Evolutionary conservation across 2,329 filamentous ascomycete genomes (phyloP).

Genomic region (Hypoxylon sp.): DNA sequence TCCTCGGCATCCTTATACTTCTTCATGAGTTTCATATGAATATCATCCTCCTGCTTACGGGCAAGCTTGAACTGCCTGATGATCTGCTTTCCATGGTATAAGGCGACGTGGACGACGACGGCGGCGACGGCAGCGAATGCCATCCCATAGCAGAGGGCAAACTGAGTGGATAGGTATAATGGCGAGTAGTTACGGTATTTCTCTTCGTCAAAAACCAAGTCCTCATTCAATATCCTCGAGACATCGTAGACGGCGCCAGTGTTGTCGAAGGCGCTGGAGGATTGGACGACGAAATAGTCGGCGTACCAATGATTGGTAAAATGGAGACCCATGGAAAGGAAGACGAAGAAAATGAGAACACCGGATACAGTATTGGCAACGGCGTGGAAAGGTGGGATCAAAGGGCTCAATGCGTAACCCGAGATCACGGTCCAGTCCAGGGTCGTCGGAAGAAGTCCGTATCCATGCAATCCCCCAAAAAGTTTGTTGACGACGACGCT

Average conservation of each 20-base stretch:
- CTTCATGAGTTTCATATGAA: constrained; percentile 69
- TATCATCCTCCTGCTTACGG: constrained; percentile 60
- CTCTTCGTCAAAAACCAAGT: constrained; percentile 66
- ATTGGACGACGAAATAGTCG: constrained; percentile 69
- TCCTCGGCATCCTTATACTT: constrained; percentile 67
- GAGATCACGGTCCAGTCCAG: constrained; percentile 72
- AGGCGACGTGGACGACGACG: constrained; percentile 63
- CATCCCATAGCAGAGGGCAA: constrained; percentile 66
- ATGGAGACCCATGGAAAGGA: constrained; percentile 66
- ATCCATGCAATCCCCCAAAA: constrained; percentile 68
- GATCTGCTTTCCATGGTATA: constrained; percentile 65
- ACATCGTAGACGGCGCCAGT: constrained; percentile 68
- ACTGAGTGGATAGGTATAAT: constrained; percentile 70
- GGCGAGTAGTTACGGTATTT: constrained; percentile 72
- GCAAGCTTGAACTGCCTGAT: constrained; percentile 64
- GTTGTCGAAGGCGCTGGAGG: constrained; percentile 70
- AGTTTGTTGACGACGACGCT: constrained; percentile 70
- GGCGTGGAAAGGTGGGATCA: constrained; percentile 68
- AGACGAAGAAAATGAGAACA: constrained; percentile 62
- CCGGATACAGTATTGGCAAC: constrained; percentile 66
- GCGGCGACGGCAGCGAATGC: constrained; percentile 73
- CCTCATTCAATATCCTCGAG: constrained; percentile 63
- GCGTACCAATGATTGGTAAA: constrained; percentile 65
- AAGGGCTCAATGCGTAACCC: constrained; percentile 63
- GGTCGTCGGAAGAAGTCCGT: constrained; percentile 70